Base-by-base conservation (phyloP, 2,329 filamentous ascomycete genomes). In the Colletotrichum cereale region DNA sequence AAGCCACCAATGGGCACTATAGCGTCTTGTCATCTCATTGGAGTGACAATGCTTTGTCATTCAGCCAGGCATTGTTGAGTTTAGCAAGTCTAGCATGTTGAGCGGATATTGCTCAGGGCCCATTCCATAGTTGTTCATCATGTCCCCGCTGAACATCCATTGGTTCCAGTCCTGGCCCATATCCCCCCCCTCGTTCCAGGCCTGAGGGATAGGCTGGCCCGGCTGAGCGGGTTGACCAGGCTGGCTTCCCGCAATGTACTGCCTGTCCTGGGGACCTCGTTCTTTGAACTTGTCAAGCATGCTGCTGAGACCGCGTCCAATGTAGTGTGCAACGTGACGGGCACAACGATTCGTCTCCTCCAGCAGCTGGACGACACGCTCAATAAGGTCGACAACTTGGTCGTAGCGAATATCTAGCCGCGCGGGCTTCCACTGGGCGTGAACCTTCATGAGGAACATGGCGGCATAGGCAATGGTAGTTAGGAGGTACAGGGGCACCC, bases 361-460 rank as follows among this genome's bases (percentile, higher is more conserved):
- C 24, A 80, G 71, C 42, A 80, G 61, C 0, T 62, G 31, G 5
- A 79, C 74, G 21, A 76, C 74, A 12, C 75, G 73, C 50, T 79
- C 77, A 10, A 80, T 76, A 0, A 79, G 67, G 1, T 72, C 29
- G 0, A 76, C 68, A 0, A 80, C 77, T 44, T 81, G 81, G 1
- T 79, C 79, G 66, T 81, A 79, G 36, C 77, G 67, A 3, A 79
- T 73, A 12, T 74, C 65, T 14, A 80, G 74, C 38, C 75, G 73
- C 6, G 78, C 78, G 1, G 75, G 73, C 40, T 74, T 74, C 78
- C 78, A 80, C 60, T 79, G 75, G 2, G 76, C 75, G 29, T 78
- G 75, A 5, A 79, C 76, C 67, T 80, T 80, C 74, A 80, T 78
- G 2, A 80, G 74, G 52, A 80, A 80, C 53, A 80, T 72, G 47